phyloP scores from a whole-genome alignment of 1,139 yeast species.

The Pichia sp. region DNA sequence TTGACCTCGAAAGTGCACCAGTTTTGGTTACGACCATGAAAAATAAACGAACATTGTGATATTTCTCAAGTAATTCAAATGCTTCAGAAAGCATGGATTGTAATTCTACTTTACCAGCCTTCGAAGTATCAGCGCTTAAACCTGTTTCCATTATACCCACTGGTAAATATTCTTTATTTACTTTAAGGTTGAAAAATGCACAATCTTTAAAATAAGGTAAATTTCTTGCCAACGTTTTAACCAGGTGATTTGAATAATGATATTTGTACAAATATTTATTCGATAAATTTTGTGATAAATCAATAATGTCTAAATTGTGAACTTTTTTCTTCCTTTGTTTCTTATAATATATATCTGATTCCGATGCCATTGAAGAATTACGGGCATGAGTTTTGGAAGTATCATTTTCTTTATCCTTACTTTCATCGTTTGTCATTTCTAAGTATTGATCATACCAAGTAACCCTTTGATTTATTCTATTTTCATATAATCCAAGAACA shows the following conservation, averaged over 20 bases:
- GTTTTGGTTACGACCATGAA: constrained; percentile 80
- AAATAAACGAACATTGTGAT: constrained; percentile 72
- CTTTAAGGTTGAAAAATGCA: constrained; percentile 81
- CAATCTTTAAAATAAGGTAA: constrained; percentile 84
- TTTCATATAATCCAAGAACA: constrained; percentile 86
- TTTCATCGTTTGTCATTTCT: constrained; percentile 14
- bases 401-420: constrained; percentile 1
- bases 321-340: constrained; percentile 1
- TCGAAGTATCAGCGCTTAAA: constrained; percentile 32
- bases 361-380: constrained; percentile 2
- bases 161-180: constrained; percentile 81
- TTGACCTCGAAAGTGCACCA: constrained; percentile 76
- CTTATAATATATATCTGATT: constrained; percentile 3
- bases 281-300: constrained; percentile 7
- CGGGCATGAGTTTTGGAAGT: background rate
- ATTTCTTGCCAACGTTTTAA: constrained; percentile 74
- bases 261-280: constrained; percentile 38
- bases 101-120: constrained; percentile 49
- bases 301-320: constrained; percentile 7
- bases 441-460: constrained; percentile 54
- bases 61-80: constrained; percentile 59
- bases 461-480: constrained; percentile 73
- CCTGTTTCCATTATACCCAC: constrained; percentile 86
- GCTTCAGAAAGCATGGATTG: constrained; percentile 73
- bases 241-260: constrained; percentile 83